Evolutionary conservation across 108 stramenopile species (phyloP), one percentile per base, ranked within the genome.

Genomic region (Conticribra guillardii): DNA sequence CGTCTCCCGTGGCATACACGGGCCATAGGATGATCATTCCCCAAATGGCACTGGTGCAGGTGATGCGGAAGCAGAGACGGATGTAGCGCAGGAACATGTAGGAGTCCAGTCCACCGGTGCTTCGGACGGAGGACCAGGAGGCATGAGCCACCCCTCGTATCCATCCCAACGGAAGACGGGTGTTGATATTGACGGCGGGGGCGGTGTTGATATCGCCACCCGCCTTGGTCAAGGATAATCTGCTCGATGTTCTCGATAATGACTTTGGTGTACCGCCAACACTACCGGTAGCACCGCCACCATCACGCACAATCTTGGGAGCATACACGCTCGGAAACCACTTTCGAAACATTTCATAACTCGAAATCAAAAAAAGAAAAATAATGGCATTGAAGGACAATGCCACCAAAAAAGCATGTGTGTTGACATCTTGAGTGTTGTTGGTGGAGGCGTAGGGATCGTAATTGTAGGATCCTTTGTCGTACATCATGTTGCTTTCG

Each of bases 271-370:
- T n/a, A n/a, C n/a, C 15, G 11, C 44, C 44, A 44, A 15, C 33
- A 41, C 58, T 52, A 64, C 33, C 5, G 18, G 33, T n/a, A 51
- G 54, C 19, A 1, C 26, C 33, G 37, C 8, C 11, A 9, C 37
- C 37, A 41, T 41, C 11, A 9, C 37, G 26, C 3, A 21, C 31
- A 31, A 24, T 74, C 49, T 76, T 83, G 21, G 85, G 76, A 4
- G 85, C 77, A 64, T 92, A 95, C 0, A 95, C 91, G 48, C 60
- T 73, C 2, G 94, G 94, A 41, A 91, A 79, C 21, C 76, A 60
- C 41, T 87, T 57, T 27, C 91, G 74, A 18, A 95, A 69, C 11
- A 84, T 28, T 67, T 95, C 94, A 54, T 95, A 95, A 44, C 52
- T 78, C 2, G 52, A 60, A 64, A 95, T 84, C 46, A 92, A 67